These are phyloP conservation scores for Collybiopsis confluens DNA, from an alignment of 768 basidiomycete genomes.

Conservation along the genomic window DNA sequence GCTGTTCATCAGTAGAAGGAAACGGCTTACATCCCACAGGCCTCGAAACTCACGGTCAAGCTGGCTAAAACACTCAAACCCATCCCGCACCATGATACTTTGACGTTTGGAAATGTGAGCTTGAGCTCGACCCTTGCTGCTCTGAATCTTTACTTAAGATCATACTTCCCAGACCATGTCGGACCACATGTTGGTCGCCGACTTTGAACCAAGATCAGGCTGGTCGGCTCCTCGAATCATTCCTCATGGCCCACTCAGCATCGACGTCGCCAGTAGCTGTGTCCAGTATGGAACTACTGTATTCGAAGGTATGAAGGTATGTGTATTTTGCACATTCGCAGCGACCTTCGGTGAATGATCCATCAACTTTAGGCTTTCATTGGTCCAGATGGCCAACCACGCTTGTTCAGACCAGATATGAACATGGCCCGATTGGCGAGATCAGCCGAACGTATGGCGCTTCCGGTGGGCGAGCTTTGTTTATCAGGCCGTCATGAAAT, in stretches of 20 bases:
- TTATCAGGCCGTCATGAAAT: not conserved
- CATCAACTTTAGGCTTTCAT: conserved; percentile 42
- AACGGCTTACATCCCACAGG: not conserved
- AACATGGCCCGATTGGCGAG: conserved; percentile 81
- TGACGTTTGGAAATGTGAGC: not conserved
- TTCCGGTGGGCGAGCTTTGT: conserved; percentile 29
- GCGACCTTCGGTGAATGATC: conserved; percentile 22
- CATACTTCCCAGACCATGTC: conserved; percentile 42
- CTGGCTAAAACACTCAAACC: conserved; percentile 1
- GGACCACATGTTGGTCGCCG: conserved; percentile 74
- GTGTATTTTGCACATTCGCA: not conserved
- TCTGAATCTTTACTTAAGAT: not conserved
- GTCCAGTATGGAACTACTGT: conserved; percentile 84
- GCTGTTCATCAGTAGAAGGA: not conserved
- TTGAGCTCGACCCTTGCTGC: not conserved
- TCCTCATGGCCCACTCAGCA: conserved; percentile 62
- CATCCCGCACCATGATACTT: conserved; percentile 1
- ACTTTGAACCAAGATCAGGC: conserved; percentile 58
- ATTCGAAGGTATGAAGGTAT: conserved; percentile 83
- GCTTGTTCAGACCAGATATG: conserved; percentile 77
- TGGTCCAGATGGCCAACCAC: conserved; percentile 64
- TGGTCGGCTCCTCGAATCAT: conserved; percentile 74
- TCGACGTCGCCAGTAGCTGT: conserved; percentile 71
- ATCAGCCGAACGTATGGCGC: conserved; percentile 66
- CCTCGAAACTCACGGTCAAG: conserved; percentile 2